phyloP scores from a whole-genome alignment of 2,329 filamentous ascomycete species.

The Clathrospora elynae region DNA sequence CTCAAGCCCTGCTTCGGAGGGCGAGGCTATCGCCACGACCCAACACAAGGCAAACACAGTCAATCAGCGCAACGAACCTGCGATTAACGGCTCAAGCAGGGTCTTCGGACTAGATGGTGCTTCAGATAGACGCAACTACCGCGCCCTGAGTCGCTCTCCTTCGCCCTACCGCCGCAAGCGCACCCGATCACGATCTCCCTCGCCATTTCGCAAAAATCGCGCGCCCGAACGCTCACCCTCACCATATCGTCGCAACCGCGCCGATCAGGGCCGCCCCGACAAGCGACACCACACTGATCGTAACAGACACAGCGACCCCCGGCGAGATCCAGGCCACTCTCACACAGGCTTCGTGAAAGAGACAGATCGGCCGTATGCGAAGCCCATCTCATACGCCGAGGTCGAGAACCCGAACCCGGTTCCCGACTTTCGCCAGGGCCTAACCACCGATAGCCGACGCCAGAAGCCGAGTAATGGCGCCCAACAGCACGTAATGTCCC shows the following conservation, averaged over 20 bases:
- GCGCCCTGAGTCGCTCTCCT: conserved; percentile 38
- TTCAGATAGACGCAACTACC: conserved; percentile 29
- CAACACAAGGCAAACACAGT: conserved; percentile 45
- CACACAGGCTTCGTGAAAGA: conserved; percentile 16
- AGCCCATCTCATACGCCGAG: conserved; percentile 42
- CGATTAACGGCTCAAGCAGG: conserved; percentile 45
- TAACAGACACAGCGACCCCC: conserved; percentile 58
- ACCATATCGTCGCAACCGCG: conserved; percentile 31
- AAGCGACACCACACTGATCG: conserved; percentile 61
- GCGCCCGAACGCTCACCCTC: conserved; percentile 34
- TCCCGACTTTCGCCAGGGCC: conserved; percentile 22
- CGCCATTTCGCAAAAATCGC: conserved; percentile 36
- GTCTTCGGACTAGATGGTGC: conserved; percentile 37
- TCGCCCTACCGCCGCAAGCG: conserved; percentile 38
- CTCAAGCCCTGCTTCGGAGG: conserved; percentile 38
- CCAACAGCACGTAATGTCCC: conserved; percentile 4
- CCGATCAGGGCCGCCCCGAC: conserved; percentile 47
- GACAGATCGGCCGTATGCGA: conserved; percentile 21
- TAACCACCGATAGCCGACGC: conserved; percentile 14
- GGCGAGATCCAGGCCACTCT: conserved; percentile 57
- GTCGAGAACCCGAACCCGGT: conserved; percentile 52
- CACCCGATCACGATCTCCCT: conserved; percentile 33
- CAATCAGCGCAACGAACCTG: conserved; percentile 35
- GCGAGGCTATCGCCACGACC: conserved; percentile 35
- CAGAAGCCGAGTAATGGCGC: conserved; percentile 9